Base-by-base conservation (phyloP, 1,284 basidiomycete genomes). In the Trichosporon coremiiforme region DNA sequence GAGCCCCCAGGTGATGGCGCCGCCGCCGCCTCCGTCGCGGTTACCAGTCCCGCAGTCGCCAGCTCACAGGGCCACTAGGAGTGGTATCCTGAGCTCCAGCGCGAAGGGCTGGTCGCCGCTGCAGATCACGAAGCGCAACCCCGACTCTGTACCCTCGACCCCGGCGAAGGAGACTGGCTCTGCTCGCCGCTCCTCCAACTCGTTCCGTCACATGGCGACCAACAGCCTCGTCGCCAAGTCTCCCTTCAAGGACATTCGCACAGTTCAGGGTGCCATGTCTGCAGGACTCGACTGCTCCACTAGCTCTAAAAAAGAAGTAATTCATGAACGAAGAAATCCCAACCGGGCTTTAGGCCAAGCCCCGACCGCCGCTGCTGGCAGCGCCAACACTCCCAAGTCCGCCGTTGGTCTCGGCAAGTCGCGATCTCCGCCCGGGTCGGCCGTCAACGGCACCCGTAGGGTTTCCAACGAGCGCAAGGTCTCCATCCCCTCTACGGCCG, bases 161-260 rank as follows among this genome's bases (percentile, higher is more conserved):
- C 38, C 68, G 13, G 55, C 62, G 15, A 66, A 63, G 62, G 38
- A 20, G 17, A 41, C 33, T 53, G 66, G 53, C 45, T 68, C 53
- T 25, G 45, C 73, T 3, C 87, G 93, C 66, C 87, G 93, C 65
- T 88, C 90, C 3, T 93, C 91, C 20, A 90, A 88, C 66, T 92
- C 90, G 77, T 95, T 91, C 85, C 91, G 89, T 77, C 91, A 92
- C 82, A 87, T 94, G 74, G 87, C 88, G 73, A 90, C 86, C 73
- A 93, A 91, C 82, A 90, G 91, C 76, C 89, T 95, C 67, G 94
- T 95, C 25, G 90, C 90, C 63, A 94, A 94, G 76, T 95, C 92
- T 10, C 92, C 92, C 8, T 98, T 98, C 86, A 93, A 92, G 76
- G 78, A 80, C 41, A 76, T 79, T 0, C 73, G 73, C 13, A 80